Percentiles rank a stretch among this genome's conserved stretches.
phyloP scores from a whole-genome alignment of 768 basidiomycete genomes.

The Termitomyces sp. region DNA sequence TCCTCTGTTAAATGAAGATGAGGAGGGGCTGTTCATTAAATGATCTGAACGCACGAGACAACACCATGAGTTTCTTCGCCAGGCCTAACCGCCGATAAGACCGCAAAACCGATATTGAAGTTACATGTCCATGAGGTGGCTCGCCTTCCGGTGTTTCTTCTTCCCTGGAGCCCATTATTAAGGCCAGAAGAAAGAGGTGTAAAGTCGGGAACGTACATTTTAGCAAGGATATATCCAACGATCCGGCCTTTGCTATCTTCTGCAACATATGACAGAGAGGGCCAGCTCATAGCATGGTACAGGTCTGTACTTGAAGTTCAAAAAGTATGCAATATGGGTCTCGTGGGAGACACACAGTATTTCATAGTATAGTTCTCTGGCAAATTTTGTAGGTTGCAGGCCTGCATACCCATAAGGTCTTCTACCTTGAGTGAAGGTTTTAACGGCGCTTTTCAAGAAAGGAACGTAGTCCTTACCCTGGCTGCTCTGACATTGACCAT shows the following conservation, averaged over 20 bases:
- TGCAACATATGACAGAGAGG: conserved; percentile 88
- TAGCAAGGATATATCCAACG: conserved; percentile 93
- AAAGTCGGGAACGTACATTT: conserved; percentile 55
- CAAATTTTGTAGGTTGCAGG: conserved; percentile 90
- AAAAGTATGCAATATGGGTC: not conserved
- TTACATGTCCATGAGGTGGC: conserved; percentile 88
- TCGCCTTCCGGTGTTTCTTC: conserved; percentile 56
- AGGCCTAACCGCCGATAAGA: conserved; percentile 88
- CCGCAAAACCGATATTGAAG: conserved; percentile 90
- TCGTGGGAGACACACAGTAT: conserved; percentile 45
- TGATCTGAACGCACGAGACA: conserved; percentile 64
- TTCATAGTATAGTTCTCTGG: conserved; percentile 92
- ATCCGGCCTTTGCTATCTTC: conserved; percentile 88
- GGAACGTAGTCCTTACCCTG: conserved; percentile 21
- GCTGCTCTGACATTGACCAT: conserved; percentile 42
- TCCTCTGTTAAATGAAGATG: conserved; percentile 48
- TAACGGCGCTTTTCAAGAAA: not conserved
- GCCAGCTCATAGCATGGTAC: conserved; percentile 95
- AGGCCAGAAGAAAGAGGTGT: conserved; percentile 2
- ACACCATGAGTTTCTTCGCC: conserved; percentile 93
- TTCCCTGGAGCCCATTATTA: conserved; percentile 43
- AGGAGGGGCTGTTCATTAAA: not conserved
- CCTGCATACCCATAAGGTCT: conserved; percentile 92
- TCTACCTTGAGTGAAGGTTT: conserved; percentile 50
- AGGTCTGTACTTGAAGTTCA: conserved; percentile 47